These are phyloP conservation scores for Arthroderma sp. DNA, from an alignment of 2,329 filamentous ascomycete genomes.

Conservation along the genomic window DNA sequence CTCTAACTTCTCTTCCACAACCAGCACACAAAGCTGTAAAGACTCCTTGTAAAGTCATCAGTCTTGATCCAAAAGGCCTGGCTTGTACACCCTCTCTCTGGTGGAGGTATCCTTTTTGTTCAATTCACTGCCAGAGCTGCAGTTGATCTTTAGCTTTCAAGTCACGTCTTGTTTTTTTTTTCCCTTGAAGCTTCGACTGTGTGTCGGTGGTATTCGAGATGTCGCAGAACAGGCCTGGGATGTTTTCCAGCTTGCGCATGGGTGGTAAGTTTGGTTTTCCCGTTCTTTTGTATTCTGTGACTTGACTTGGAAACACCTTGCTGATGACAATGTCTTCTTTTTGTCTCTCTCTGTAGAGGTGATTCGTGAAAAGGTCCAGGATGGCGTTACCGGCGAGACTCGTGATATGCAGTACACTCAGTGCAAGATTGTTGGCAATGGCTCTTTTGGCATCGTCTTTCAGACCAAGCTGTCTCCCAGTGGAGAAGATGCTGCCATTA, in stretches of 20 bases:
- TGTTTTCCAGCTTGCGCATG: constrained; percentile 83
- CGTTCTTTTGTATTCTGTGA: constrained; percentile 9
- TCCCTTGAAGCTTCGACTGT: not conserved
- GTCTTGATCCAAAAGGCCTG: not conserved
- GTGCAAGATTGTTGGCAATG: constrained; percentile 98
- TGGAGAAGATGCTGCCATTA: constrained; percentile 96
- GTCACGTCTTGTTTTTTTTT: not conserved
- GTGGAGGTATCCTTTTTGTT: not conserved
- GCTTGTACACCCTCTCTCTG: not conserved
- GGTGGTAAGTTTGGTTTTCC: constrained; percentile 58
- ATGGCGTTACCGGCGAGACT: constrained; percentile 92
- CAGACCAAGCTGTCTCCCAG: constrained; percentile 98
- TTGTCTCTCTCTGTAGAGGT: constrained; percentile 52
- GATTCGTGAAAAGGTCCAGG: constrained; percentile 96
- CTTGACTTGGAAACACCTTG: not conserved
- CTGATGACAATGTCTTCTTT: constrained; percentile 12
- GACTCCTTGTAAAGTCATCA: not conserved
- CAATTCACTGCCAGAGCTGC: not conserved
- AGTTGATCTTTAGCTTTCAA: not conserved
- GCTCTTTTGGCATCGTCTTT: constrained; percentile 96
- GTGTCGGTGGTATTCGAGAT: constrained; percentile 37
- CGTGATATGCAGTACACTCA: constrained; percentile 96
- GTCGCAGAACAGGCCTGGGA: constrained; percentile 84
- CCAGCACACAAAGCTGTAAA: not conserved
- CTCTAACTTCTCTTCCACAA: not conserved